Evolutionary conservation across 1,139 yeast genomes (phyloP), one percentile per base, ranked within the genome.

Genomic region (Suhomyces panamericanus): DNA sequence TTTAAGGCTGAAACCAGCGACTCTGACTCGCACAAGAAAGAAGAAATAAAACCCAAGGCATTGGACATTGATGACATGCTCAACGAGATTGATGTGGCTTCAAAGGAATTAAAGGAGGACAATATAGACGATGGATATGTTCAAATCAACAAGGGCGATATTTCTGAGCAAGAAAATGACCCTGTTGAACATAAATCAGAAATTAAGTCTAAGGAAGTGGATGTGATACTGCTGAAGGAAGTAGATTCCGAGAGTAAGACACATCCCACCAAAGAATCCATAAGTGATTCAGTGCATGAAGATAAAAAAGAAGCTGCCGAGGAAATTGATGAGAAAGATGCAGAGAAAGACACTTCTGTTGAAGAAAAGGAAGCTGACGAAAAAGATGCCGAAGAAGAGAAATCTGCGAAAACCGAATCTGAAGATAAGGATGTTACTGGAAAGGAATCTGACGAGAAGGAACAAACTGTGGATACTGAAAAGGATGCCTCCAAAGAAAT

Each of bases 261-360:
- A 5, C 27, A 16, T 32, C 7, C 11, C n/a, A 14, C 17, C 16
- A 12, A 26, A n/a, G 29, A 26, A 26, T 20, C 12, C 3, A 31
- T 5, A 14, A 17, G 5, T 11, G 17, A 32, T 11, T 30, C 30
- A 35, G 12, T 6, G 31, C 39, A 33, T 22, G 40, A 44, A 22
- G 35, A 38, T 24, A 33, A 41, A n/a, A 54, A 44, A 17, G 47
- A 35, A 28, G 28, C 8, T 12, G 31, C 32, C 3, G 38, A 24
- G 9, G 15, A 27, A 12, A 38, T 17, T 9, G 43, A 26, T 2
- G 32, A 33, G 24, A 42, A 37, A n/a, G 34, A 35, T 28, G 42
- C 32, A 12, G 45, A 50, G 17, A 39, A 49, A 28, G 53, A 46
- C 16, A 14, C 12, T n/a, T 3, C 29, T 4, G 28, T 22, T n/a